Evolutionary conservation across 2,329 filamentous ascomycete species (phyloP).

Genomic region (Arthroderma uncinatum): DNA sequence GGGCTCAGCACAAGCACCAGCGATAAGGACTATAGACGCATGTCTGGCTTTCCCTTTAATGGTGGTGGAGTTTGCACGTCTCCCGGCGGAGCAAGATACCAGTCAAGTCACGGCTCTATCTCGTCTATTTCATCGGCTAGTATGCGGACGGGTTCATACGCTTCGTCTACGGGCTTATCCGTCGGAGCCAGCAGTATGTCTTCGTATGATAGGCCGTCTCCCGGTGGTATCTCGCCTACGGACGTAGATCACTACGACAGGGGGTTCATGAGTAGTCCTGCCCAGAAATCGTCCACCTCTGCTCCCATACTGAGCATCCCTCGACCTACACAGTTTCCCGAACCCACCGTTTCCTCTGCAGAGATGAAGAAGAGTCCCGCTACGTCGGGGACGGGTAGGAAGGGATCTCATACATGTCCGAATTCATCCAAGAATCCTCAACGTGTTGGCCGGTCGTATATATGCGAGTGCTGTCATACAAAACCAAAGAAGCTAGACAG

Average conservation of each 20-base stretch:
- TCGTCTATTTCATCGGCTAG: slow-evolving; percentile 55
- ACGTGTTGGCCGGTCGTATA: slow-evolving; percentile 49
- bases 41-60: slow-evolving; percentile 43
- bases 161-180: slow-evolving; percentile 50
- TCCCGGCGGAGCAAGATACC: slow-evolving; percentile 41
- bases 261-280: slow-evolving; percentile 38
- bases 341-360: slow-evolving; percentile 16
- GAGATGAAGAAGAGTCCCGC: slow-evolving; percentile 32
- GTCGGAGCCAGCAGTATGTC: slow-evolving; percentile 51
- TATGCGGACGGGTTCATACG: slow-evolving; percentile 50
- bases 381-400: slow-evolving; percentile 39
- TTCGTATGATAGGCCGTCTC: slow-evolving; percentile 51
- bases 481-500: slow-evolving; percentile 93
- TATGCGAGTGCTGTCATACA: slow-evolving; percentile 94
- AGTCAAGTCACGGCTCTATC: slow-evolving; percentile 48
- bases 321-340: slow-evolving; percentile 27
- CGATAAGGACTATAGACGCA: slow-evolving; percentile 38
- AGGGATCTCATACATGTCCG: slow-evolving; percentile 23
- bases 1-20: slow-evolving; percentile 37
- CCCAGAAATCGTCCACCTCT: slow-evolving; percentile 26
- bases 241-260: slow-evolving; percentile 46
- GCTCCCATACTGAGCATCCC: slow-evolving; percentile 29
- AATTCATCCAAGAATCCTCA: slow-evolving; percentile 21
- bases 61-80: slow-evolving; percentile 37
- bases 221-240: slow-evolving; percentile 48